These are phyloP conservation scores for Solanum hybrid DNA, from an alignment of 305 asterid genomes.

Conservation along the genomic window DNA sequence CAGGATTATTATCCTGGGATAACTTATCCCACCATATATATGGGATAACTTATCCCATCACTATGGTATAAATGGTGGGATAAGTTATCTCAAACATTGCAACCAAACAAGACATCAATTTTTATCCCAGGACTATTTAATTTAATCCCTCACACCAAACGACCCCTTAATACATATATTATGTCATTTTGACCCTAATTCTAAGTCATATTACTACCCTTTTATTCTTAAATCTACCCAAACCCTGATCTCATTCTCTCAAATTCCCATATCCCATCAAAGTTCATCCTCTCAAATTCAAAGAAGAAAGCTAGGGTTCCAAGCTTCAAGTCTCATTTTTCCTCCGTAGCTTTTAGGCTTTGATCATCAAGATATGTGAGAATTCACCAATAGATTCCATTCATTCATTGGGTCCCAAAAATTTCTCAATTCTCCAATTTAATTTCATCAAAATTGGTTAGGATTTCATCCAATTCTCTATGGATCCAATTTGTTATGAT, in stretches of 20 bases:
- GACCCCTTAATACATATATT: background rate
- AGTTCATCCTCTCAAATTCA: background rate
- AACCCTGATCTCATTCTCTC: background rate
- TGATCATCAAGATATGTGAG: background rate
- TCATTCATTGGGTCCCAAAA: background rate
- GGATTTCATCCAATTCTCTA: background rate
- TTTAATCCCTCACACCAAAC: too few relatives aligned
- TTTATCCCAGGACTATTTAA: too few relatives aligned
- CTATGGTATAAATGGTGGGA: too few relatives aligned
- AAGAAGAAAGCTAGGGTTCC: background rate
- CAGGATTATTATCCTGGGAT: too few relatives aligned
- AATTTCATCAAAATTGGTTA: background rate
- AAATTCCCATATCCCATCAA: background rate
- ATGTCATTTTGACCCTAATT: background rate
- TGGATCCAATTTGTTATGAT: background rate
- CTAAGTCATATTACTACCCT: background rate
- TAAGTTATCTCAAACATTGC: too few relatives aligned
- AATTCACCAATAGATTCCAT: background rate
- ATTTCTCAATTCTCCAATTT: background rate
- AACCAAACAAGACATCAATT: too few relatives aligned
- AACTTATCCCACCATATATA: too few relatives aligned
- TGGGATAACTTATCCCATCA: too few relatives aligned
- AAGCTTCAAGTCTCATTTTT: background rate
- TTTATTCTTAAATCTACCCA: background rate
- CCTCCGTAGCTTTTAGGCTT: background rate